These are phyloP conservation scores for Trichoderma endophyticum DNA, from an alignment of 2,329 filamentous ascomycete species.

Conservation along the genomic window DNA sequence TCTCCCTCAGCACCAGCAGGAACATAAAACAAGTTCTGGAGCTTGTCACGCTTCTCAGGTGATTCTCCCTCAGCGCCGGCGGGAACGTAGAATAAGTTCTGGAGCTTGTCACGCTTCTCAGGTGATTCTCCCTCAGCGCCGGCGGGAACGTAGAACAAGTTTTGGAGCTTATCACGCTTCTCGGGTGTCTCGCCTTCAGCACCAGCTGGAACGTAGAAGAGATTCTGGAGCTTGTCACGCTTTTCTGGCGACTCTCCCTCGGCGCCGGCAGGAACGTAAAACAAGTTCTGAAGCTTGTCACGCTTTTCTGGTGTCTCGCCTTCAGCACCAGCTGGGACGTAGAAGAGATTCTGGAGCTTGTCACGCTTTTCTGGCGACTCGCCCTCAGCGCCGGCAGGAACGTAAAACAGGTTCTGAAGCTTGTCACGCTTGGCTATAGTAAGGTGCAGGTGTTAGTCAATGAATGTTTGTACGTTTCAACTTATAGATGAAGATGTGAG, in stretches of 20 bases:
- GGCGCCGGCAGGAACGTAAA: background rate
- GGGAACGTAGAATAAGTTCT: no score
- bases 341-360: no score
- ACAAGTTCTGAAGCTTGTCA: background rate
- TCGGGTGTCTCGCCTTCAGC: background rate
- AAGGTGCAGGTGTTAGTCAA: background rate
- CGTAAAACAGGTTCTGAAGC: background rate
- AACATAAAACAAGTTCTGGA: background rate
- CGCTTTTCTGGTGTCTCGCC: no score
- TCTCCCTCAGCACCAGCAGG: background rate
- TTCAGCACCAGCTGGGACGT: no score
- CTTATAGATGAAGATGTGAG: background rate
- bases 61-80: background rate
- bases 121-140: background rate
- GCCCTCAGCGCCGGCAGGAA: background rate
- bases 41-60: background rate
- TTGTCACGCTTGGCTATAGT: background rate
- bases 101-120: no score
- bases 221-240: background rate
- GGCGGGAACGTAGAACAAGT: background rate
- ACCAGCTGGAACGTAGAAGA: background rate
- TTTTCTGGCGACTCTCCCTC: background rate
- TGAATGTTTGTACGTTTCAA: background rate
- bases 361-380: background rate
- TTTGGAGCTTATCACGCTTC: background rate